Percentiles rank a stretch among this genome's conserved stretches.
Conservation (phyloP, 345 rosid genomes). For the Rhizophora mangle region DNA sequence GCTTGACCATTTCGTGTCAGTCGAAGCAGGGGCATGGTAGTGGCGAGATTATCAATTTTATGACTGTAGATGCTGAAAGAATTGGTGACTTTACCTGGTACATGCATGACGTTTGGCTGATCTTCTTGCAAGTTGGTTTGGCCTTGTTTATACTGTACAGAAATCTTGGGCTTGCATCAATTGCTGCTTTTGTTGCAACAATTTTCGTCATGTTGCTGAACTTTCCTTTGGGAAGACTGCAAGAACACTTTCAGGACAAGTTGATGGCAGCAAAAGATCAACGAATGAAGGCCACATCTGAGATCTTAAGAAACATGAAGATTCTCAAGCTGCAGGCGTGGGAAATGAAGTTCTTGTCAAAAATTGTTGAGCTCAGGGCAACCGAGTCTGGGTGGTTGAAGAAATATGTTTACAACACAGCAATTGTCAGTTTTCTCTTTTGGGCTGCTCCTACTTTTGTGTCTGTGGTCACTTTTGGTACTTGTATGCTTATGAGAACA, state of each 20-base stretch:
- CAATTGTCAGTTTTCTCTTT: constrained; percentile 16
- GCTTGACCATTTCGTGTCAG: constrained; percentile 26
- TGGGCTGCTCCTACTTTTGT: constrained; percentile 29
- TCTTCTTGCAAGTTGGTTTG: constrained; percentile 27
- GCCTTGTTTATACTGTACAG: constrained; percentile 28
- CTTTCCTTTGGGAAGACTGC: constrained; percentile 27
- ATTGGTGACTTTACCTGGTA: constrained; percentile 28
- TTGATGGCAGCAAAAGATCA: constrained; percentile 35
- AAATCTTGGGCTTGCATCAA: constrained; percentile 26
- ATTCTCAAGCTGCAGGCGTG: constrained; percentile 41
- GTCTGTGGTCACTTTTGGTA: constrained; percentile 30
- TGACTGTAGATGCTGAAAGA: constrained; percentile 36
- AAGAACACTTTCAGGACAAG: constrained; percentile 27
- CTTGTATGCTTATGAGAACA: constrained; percentile 27
- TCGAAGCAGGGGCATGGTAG: constrained; percentile 31
- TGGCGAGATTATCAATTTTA: constrained; percentile 36
- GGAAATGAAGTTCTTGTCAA: constrained; percentile 39
- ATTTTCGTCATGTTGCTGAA: constrained; percentile 25
- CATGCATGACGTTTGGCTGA: constrained; percentile 33
- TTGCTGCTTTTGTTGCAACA: constrained; percentile 22
- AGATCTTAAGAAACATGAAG: constrained; percentile 31
- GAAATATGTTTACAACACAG: constrained; percentile 23
- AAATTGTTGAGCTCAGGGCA: constrained; percentile 26
- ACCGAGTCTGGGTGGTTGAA: constrained; percentile 32
- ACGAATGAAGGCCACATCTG: constrained; percentile 35